phyloP scores from a whole-genome alignment of 192 early-diverging fungal species.

The Lobulomyces angularis region DNA sequence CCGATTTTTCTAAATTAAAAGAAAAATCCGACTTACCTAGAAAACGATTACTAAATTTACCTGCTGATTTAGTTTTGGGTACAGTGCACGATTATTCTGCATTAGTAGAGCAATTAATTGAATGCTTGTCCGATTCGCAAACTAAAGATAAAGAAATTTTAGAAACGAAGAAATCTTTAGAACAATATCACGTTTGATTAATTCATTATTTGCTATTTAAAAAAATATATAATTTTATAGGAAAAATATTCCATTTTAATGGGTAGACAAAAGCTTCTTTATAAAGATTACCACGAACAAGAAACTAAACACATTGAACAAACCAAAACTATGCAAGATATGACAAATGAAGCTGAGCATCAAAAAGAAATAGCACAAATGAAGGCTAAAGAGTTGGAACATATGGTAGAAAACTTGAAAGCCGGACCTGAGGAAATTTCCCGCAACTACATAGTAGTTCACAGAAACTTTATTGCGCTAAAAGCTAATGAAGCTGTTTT shows the following conservation, averaged over 20 bases:
- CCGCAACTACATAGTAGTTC: slow-evolving; percentile 16
- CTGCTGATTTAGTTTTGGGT: slow-evolving; percentile 13
- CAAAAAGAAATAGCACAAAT: neutral
- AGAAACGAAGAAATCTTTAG: slow-evolving; percentile 8
- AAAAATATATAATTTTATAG: slow-evolving; percentile 9
- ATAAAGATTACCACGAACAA: slow-evolving; percentile 16
- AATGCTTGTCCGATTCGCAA: slow-evolving; percentile 23
- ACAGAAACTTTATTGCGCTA: slow-evolving; percentile 21
- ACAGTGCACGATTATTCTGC: slow-evolving; percentile 17
- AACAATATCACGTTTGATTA: slow-evolving; percentile 17
- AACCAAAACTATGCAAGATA: neutral
- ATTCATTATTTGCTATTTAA: too few relatives aligned
- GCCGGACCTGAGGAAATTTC: slow-evolving; percentile 13
- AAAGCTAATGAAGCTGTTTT: slow-evolving; percentile 27
- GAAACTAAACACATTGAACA: neutral
- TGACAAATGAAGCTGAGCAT: neutral
- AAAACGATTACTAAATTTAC: slow-evolving; percentile 13
- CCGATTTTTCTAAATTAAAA: slow-evolving; percentile 1
- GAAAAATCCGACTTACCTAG: slow-evolving; percentile 11
- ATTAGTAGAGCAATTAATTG: slow-evolving; percentile 30
- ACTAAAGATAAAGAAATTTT: slow-evolving; percentile 17
- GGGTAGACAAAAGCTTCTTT: slow-evolving; percentile 21
- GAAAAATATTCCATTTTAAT: slow-evolving; percentile 12
- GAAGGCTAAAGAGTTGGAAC: slow-evolving; percentile 3
- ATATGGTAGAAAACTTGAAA: slow-evolving; percentile 8